Base-by-base conservation (phyloP, 441 rosid genomes). In the Pelargonium australe region DNA sequence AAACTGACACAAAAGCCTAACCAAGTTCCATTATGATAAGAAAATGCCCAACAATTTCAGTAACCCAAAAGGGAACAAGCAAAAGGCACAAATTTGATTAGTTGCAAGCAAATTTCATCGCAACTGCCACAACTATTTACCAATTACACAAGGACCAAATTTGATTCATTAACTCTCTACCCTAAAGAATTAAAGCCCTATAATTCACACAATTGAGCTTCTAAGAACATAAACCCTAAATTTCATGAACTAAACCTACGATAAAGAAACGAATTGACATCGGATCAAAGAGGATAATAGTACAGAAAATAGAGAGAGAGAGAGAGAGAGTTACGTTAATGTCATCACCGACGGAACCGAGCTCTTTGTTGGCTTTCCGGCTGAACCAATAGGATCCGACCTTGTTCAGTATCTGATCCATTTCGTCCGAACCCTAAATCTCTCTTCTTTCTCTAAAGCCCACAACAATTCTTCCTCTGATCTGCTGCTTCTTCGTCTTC, bases 391-490 rank as follows among this genome's bases (percentile, higher is more conserved):
- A 89, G 3, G 93, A 85, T 11, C 96, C 96, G 5, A 88, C 86
- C 77, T 88, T 89, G 85, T 80, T 83, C 76, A 89, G 0, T 55
- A 89, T 71, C 77, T 85, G 87, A 88, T 89, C 96, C 96, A 89
- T 86, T 51, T 57, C 25, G 6, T 14, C 31, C 2, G 43, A 61
- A 51, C 58, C 58, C 58, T 51, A 51, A 51, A 8, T 47, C n/a
- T 14, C n/a, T 47, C 14, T n/a, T 47, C 55, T 23, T 23, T 23
- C 1, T 23, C 25, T 23, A 23, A 23, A 23, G 25, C 25, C 25
- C 25, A 23, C 25, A 0, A 23, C 25, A 23, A 23, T 23, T 23
- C 1, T 23, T 23, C 25, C 0, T 0, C 0, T 23, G 25, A 23
- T 23, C 1, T 23, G 25, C 25, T 23, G 25, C 25, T 23, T 23